These are phyloP conservation scores for Aspergillus jensenii DNA, from an alignment of 2,329 filamentous ascomycete species.

Conservation along the genomic window DNA sequence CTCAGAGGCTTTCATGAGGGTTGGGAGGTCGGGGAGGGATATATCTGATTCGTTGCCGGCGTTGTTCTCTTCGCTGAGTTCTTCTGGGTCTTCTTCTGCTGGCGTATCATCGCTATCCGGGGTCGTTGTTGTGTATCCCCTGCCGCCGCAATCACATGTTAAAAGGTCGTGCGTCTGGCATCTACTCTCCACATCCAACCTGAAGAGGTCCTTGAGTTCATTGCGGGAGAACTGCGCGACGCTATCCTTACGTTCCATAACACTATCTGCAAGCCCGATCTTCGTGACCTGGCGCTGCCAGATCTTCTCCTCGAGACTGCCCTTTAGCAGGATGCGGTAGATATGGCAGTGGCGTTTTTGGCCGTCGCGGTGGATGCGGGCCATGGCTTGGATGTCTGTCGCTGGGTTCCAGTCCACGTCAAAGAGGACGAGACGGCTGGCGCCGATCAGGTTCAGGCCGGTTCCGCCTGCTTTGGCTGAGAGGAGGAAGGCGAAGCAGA, in stretches of 20 bases:
- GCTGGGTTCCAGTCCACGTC: slow-evolving; percentile 77
- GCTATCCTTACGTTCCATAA: slow-evolving; percentile 65
- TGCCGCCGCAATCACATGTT: slow-evolving; percentile 61
- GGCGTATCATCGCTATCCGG: slow-evolving; percentile 9
- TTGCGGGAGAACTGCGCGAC: slow-evolving; percentile 63
- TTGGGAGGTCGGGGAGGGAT: slow-evolving; percentile 28
- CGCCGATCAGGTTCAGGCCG: slow-evolving; percentile 70
- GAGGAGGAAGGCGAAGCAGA: slow-evolving; percentile 67
- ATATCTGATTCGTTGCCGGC: slow-evolving; percentile 22
- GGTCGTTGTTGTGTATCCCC: slow-evolving; percentile 36
- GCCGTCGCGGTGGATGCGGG: slow-evolving; percentile 70
- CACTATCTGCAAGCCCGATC: slow-evolving; percentile 66
- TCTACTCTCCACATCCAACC: slow-evolving; percentile 58
- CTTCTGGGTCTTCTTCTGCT: slow-evolving; percentile 10
- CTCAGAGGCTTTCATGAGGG: slow-evolving; percentile 42
- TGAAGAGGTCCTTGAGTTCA: slow-evolving; percentile 67
- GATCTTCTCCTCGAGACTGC: slow-evolving; percentile 72
- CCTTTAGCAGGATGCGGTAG: slow-evolving; percentile 67
- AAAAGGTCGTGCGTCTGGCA: slow-evolving; percentile 70
- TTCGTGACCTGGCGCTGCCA: slow-evolving; percentile 73
- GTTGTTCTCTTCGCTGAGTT: neutral
- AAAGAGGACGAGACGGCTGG: slow-evolving; percentile 68
- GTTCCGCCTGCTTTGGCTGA: slow-evolving; percentile 71
- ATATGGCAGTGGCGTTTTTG: slow-evolving; percentile 68
- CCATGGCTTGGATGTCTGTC: slow-evolving; percentile 73